These are phyloP conservation scores for Aegilops umbellulata DNA, from an alignment of 176 grass and related monocot genomes.

Conservation along the genomic window DNA sequence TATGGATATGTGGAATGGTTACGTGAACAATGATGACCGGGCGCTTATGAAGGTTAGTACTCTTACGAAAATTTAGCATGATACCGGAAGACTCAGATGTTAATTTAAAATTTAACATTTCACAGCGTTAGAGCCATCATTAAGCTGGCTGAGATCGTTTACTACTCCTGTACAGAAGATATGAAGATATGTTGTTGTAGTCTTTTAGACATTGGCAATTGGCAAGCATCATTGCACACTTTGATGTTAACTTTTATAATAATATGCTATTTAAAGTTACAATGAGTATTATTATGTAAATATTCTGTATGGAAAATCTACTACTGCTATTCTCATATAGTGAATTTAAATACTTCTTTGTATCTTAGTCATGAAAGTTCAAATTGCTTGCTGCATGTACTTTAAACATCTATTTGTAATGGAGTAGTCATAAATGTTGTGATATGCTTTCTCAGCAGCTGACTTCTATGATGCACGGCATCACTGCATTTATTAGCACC, in stretches of 20 bases:
- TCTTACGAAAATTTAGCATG: not conserved
- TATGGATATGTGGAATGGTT: constrained; percentile 61
- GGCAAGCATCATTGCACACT: not conserved
- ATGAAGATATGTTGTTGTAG: not conserved
- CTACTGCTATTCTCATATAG: not conserved
- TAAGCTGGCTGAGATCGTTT: not conserved
- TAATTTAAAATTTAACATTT: not conserved
- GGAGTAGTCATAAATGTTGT: not conserved
- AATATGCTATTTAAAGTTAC: not conserved
- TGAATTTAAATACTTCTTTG: not conserved
- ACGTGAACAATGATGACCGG: constrained; percentile 85
- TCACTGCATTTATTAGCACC: constrained; percentile 6
- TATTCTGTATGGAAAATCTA: not conserved
- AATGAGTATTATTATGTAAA: not conserved
- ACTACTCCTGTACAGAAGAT: not conserved
- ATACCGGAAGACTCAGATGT: not conserved
- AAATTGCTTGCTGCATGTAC: not conserved
- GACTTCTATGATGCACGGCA: not conserved
- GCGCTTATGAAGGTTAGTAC: constrained; percentile 81
- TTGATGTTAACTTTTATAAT: not conserved
- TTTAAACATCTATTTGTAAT: not conserved
- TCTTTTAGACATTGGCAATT: not conserved
- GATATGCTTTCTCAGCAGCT: not conserved
- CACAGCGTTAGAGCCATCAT: not conserved
- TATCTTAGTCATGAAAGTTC: constrained; percentile 5